phyloP scores from a whole-genome alignment of 2,329 filamentous ascomycete species.

The Colletotrichum kahawae region DNA sequence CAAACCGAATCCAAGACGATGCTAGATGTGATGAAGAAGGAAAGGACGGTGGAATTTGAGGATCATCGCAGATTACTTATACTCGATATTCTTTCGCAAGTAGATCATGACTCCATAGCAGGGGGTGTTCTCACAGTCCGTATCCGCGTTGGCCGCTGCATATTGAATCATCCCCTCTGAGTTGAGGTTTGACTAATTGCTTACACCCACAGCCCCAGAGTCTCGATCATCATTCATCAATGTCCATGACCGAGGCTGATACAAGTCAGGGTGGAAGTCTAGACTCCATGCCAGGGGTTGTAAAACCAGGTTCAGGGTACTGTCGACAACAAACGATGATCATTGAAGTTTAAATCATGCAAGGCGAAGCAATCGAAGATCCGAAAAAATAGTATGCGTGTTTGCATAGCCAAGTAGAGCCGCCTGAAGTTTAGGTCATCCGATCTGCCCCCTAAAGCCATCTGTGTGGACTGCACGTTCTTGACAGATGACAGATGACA shows the following conservation, averaged over 20 bases:
- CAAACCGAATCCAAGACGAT: not conserved
- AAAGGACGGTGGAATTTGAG: not conserved
- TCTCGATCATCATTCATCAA: not conserved
- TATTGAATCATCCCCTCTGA: not conserved
- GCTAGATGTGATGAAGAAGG: not conserved
- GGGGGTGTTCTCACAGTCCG: not conserved
- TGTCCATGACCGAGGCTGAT: not conserved
- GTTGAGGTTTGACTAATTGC: not conserved
- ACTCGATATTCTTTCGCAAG: not conserved
- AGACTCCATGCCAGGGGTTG: not conserved
- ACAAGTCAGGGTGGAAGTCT: not conserved
- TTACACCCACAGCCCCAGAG: not conserved
- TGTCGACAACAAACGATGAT: not conserved
- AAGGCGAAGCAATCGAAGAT: not conserved
- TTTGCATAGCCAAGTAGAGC: not conserved
- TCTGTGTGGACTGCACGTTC: not conserved
- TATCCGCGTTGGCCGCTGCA: not conserved
- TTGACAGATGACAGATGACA: not conserved
- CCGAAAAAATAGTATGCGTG: not conserved
- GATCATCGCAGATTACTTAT: not conserved
- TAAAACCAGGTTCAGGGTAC: not conserved
- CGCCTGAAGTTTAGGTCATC: not conserved
- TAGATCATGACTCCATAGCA: not conserved
- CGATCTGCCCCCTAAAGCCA: not conserved
- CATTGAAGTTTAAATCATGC: not conserved